Conservation (phyloP, 306 rosid genomes). For the Dryas octopetala region DNA sequence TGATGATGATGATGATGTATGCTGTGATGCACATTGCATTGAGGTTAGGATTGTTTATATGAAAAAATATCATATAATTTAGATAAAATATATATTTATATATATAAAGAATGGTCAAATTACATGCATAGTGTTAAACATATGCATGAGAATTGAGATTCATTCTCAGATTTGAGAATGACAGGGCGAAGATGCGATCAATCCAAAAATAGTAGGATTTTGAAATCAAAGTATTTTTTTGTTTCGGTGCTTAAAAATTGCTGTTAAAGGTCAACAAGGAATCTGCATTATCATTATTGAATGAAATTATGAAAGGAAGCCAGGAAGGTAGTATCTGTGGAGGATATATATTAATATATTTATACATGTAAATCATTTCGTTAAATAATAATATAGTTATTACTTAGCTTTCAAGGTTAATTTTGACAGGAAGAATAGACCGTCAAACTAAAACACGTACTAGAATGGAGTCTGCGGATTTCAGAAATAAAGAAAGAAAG, state of each 20-base stretch:
- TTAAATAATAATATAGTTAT: not conserved
- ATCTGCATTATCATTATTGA: not conserved
- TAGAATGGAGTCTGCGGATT: not conserved
- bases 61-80: too few relatives aligned
- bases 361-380: too few relatives aligned
- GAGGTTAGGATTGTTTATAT: too few relatives aligned
- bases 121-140: not conserved
- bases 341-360: too few relatives aligned
- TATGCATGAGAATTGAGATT: not conserved
- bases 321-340: constrained; percentile 7
- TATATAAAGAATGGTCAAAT: not conserved
- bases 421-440: not conserved
- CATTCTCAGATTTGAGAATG: constrained; percentile 4
- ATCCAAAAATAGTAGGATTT: not conserved
- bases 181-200: not conserved
- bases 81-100: too few relatives aligned
- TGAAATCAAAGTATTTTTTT: not conserved
- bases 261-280: constrained; percentile 1
- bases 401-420: not conserved
- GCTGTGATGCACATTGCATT: constrained; percentile 1
- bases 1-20: not conserved
- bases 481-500: not conserved
- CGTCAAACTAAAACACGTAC: constrained; percentile 1
- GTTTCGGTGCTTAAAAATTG: not conserved
- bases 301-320: not conserved